Evolutionary conservation across 352 stramenopile genomes (phyloP), one percentile per base, ranked within the genome.

Genomic region (Plasmopara muralis): DNA sequence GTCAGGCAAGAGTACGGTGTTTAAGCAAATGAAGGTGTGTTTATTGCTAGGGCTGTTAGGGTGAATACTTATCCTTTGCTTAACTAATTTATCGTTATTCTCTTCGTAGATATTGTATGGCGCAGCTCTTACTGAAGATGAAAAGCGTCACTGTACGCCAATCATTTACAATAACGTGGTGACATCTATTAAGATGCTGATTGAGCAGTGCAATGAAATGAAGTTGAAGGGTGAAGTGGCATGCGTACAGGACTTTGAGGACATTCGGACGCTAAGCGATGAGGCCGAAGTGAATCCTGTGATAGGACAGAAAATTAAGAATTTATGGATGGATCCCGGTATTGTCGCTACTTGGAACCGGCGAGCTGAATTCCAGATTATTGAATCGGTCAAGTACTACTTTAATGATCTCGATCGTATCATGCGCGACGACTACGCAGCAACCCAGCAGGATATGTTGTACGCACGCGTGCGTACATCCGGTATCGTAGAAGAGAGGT

Each of bases 341-440:
- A 87, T 98, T 28, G 70, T 95, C 38, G 70, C 74, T 53, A 92
- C 84, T 10, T 97, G 90, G 89, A 89, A 77, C 55, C 93, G 95
- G 50, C 80, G 94, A 60, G 72, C 83, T 15, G 75, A 96, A 53
- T 98, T 96, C 64, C 94, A 98, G 79, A 97, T 98, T 63, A 89
- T 98, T 58, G 95, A 98, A 60, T 97, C 93, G 41, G 88, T 98
- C 53, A 97, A 97, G 64, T 98, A 96, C 64, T 98, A 97, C 70
- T 98, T 98, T 69, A 94, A 96, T 55, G 84, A 97, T 58, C 86
- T 98, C 34, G 89, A 98, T 57, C 68, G 86, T 47, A 98, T 98
- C 70, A 97, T 96, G 81, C 70, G 72, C 35, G 77, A 88, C 52
- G 87, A 97, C 58, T 98, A 97, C 68, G 68, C 94, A 42, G 85